Conservation (phyloP, 176 grass and related monocot species). For the Elymus sibiricus region DNA sequence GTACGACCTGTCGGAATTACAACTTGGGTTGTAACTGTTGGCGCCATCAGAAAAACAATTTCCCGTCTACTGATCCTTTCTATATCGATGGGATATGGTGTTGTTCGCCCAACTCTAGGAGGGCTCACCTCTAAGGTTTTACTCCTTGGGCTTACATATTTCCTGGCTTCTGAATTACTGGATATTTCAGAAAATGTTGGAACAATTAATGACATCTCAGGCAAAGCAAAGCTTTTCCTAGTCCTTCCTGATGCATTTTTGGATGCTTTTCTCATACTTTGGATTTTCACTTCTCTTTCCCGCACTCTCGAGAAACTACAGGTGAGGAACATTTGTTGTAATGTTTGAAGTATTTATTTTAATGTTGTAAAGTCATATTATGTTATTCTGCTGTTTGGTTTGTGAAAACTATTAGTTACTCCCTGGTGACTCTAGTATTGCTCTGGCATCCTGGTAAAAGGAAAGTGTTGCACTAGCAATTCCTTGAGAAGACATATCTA, state of each 20-base stretch:
- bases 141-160: conserved; percentile 97
- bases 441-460: neutral
- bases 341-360: neutral
- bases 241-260: conserved; percentile 96
- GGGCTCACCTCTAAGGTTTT: conserved; percentile 95
- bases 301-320: conserved; percentile 90
- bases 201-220: conserved; percentile 97
- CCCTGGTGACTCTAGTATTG: neutral
- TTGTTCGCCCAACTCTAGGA: conserved; percentile 92
- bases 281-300: conserved; percentile 99
- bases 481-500: neutral
- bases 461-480: neutral
- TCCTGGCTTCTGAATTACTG: conserved; percentile 81
- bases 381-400: neutral
- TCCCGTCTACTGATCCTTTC: conserved; percentile 92
- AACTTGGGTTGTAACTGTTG: conserved; percentile 98
- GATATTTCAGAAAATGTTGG: conserved; percentile 96
- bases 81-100: conserved; percentile 98
- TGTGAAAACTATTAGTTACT: neutral
- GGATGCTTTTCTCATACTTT: conserved; percentile 97
- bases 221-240: conserved; percentile 88
- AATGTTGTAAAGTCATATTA: conserved; percentile 7
- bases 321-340: conserved; percentile 36
- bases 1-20: conserved; percentile 89
- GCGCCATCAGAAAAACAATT: conserved; percentile 88